Conservation (phyloP, 2,329 filamentous ascomycete species). For the Monilinia laxa region DNA sequence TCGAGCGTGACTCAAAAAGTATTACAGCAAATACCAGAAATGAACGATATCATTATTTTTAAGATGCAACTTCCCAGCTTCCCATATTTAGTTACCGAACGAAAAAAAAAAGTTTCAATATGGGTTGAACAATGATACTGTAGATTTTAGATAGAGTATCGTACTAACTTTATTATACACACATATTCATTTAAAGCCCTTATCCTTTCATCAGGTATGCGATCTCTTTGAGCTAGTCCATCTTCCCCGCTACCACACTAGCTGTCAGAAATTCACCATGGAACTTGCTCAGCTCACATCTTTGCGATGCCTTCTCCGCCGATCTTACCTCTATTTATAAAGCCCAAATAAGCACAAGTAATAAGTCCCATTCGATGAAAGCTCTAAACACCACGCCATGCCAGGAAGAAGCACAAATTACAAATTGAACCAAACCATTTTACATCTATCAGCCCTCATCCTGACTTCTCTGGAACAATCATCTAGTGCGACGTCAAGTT, state of each 20-base stretch:
- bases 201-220: background rate
- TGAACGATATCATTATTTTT: too few species aligned
- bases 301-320: background rate
- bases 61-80: too few species aligned
- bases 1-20: too few species aligned
- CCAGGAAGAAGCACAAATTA: background rate
- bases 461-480: slow-evolving; percentile 36
- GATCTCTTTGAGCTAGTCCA: background rate
- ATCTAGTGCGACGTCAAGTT: slow-evolving; percentile 35
- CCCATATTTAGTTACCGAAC: too few species aligned
- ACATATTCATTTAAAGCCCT: background rate
- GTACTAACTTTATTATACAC: background rate
- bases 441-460: slow-evolving; percentile 32
- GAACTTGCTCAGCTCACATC: background rate
- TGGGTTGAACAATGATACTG: too few species aligned
- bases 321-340: background rate
- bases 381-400: background rate
- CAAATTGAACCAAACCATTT: slow-evolving; percentile 34
- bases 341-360: background rate
- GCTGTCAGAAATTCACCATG: background rate
- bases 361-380: background rate
- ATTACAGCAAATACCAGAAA: too few species aligned
- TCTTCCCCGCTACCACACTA: too few species aligned
- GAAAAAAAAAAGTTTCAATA: too few species aligned
- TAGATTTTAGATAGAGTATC: too few species aligned